Base-by-base conservation (phyloP, 148 eudicot genomes). In the Fallopia convolvulus region DNA sequence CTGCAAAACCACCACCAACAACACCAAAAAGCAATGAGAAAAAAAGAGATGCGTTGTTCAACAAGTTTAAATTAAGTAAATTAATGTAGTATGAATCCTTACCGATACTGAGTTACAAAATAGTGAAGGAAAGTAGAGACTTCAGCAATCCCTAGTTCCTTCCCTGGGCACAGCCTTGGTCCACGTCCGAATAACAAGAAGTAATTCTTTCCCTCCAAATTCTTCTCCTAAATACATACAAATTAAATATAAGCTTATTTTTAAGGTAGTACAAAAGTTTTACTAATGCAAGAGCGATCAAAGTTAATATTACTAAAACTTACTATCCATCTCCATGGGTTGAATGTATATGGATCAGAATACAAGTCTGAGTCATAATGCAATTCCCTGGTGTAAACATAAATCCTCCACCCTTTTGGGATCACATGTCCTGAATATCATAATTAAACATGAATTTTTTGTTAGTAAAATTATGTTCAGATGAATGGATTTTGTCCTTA, bases 251-350 rank as follows among this genome's bases (percentile, higher is more conserved):
- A 1, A 26, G 30, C 1, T 13, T 0, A 1, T 13, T 50, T 50
- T n/a, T 50, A 15, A 50, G 56, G n/a, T 26, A 26, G 30, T 26
- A 26, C 30, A 26, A 0, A 26, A 26, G 30, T 26, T 26, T 26
- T 0, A 26, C 30, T 26, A 8, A 41, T 41, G 5, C 44, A 41
- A 41, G 44, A 41, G 8, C 3, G 6, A 41, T 41, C 44, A 5
- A 41, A 41, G 44, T 2, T 41, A 4, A 41, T 41, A 41, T 4
- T 2, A 5, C 0, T 41, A 41, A 4, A 32, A 65, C 30, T 26
- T 41, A 94, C 99, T 92, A 95, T 68, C 99, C 99, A 92, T 88
- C 99, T 92, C 97, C 97, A 92, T 2, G 97, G 99, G 72, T 92
- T 95, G 80, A 95, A 95, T 72, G 90, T 78, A 0, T 82, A 80